Evolutionary conservation across 2,329 filamentous ascomycete genomes (phyloP).

Genomic region (Fusarium sp.): DNA sequence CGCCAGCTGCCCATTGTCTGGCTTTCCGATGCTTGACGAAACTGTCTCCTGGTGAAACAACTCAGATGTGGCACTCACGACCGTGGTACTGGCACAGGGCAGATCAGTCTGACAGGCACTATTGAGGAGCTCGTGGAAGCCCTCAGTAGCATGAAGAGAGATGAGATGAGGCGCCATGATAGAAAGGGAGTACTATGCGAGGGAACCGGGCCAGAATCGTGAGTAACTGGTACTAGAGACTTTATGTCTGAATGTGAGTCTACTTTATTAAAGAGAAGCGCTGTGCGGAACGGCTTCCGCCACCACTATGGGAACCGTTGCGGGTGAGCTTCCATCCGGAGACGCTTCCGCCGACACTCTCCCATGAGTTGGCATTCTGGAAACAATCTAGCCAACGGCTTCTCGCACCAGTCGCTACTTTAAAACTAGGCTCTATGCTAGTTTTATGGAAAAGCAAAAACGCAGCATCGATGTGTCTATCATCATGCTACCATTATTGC

Average conservation of each 20-base stretch:
- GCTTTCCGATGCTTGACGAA: not conserved
- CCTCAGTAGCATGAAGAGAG: not conserved
- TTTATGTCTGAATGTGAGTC: not conserved
- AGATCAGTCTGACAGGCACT: not conserved
- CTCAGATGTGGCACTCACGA: not conserved
- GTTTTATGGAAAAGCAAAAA: not conserved
- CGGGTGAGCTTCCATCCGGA: not conserved
- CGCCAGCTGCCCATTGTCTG: not conserved
- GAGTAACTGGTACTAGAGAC: not conserved
- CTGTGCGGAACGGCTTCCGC: not conserved
- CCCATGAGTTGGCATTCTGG: not conserved
- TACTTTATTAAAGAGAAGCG: not conserved
- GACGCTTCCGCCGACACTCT: not conserved
- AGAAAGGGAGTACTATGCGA: not conserved
- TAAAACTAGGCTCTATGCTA: not conserved
- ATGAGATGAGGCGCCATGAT: not conserved
- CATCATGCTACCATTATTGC: not conserved
- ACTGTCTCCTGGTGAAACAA: not conserved
- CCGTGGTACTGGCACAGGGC: not conserved
- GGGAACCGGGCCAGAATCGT: not conserved
- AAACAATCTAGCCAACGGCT: not conserved
- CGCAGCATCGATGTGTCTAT: not conserved
- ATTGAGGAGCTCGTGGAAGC: not conserved
- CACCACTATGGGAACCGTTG: not conserved
- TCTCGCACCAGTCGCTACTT: not conserved